Evolutionary conservation across 2,329 filamentous ascomycete genomes (phyloP).

Genomic region (Volutella citrinella): DNA sequence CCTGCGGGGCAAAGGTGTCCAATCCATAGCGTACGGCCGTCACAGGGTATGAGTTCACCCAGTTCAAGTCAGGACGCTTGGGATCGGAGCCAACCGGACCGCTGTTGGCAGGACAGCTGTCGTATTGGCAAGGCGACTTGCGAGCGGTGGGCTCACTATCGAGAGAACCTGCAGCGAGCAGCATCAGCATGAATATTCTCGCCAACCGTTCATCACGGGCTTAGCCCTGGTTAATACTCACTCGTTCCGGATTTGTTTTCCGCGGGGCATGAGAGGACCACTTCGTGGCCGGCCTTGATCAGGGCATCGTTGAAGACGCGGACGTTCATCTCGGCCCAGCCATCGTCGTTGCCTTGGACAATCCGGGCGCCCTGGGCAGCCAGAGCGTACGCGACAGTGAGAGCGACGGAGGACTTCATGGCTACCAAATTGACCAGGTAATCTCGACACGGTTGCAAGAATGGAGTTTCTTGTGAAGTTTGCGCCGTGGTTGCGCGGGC

Average conservation of each 20-base stretch:
- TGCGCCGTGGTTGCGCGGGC: no score
- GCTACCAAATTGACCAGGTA: conserved; percentile 1
- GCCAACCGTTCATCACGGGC: neutral
- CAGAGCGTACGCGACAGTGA: conserved; percentile 22
- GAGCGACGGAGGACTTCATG: conserved; percentile 24
- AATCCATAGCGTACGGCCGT: conserved; percentile 64
- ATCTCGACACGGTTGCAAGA: no score
- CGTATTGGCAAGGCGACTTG: conserved; percentile 53
- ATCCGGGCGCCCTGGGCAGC: conserved; percentile 45
- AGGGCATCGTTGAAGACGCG: conserved; percentile 58
- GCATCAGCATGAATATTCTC: conserved; percentile 1
- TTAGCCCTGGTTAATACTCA: conserved; percentile 28
- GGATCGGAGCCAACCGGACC: conserved; percentile 55
- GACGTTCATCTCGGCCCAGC: conserved; percentile 69
- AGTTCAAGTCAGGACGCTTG: conserved; percentile 53
- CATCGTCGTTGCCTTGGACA: conserved; percentile 68
- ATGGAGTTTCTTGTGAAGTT: no score
- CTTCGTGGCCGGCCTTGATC: conserved; percentile 53
- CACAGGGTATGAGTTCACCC: conserved; percentile 68
- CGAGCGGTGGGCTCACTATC: conserved; percentile 44
- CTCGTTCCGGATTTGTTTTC: conserved; percentile 63
- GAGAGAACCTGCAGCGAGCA: conserved; percentile 45
- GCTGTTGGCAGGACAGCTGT: conserved; percentile 57
- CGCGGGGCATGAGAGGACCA: conserved; percentile 64
- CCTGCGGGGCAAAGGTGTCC: conserved; percentile 48